Evolutionary conservation across 176 grass and related monocot species (phyloP), one percentile per base, ranked within the genome.

Genomic region (Chrysopogon serrulatus): DNA sequence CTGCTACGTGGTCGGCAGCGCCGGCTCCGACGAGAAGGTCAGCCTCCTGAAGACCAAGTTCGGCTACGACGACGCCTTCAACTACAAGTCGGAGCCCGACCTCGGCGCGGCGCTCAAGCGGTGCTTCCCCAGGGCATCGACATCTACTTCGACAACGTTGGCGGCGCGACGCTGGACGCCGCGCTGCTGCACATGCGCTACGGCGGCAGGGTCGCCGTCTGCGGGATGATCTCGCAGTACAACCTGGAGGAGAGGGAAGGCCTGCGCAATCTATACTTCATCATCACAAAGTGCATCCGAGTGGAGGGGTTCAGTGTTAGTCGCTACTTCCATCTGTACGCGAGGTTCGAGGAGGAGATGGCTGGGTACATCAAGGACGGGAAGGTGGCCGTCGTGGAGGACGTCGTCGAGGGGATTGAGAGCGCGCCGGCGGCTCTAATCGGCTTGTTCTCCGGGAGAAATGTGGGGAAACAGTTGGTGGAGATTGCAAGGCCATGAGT

Each of bases 211-310:
- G 83, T 89, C 33, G 57, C 60, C 56, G 84, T 79, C 5, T 89
- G 90, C 8, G 90, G 90, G 13, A 76, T 94, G 82, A 88, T 94
- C 8, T 94, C 92, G 6, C 92, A 92, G 71, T 94, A 85, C 60
- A 94, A 92, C 48, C 67, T 87, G 31, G 2, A 19, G 42, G 71
- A 92, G 32, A 45, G 8, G 1, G 64, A 89, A 4, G 89, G 89
- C 16, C 28, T 91, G n/a, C 66, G 26, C 67, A 94, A 94, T 78
- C 21, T 91, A 32, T 5, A 8, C 13, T 45, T 4, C 24, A 2
- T 94, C 34, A 3, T 85, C 3, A 1, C 71, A 2, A 94, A 89
- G 60, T 26, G 31, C 10, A 6, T 82, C 23, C 59, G 76, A 2
- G 43, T 91, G 31, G 76, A 94, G 65, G 92, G 92, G 2, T 87